These are phyloP conservation scores for Kuraishia molischiana DNA, from an alignment of 805 yeast species.

Conservation along the genomic window DNA sequence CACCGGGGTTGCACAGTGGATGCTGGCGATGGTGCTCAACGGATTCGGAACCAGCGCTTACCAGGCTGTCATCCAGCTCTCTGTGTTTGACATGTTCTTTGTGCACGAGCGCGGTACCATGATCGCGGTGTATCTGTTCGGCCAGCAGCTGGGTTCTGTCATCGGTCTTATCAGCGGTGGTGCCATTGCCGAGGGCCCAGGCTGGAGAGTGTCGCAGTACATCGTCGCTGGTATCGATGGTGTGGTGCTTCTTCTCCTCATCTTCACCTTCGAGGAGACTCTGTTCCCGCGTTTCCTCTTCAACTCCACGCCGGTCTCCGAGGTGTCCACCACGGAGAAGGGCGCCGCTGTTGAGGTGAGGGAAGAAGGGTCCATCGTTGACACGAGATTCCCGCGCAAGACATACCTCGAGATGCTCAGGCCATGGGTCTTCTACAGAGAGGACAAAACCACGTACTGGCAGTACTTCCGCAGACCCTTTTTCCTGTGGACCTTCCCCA, in stretches of 20 bases:
- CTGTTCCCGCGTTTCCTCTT: constrained; percentile 8
- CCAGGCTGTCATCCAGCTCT: constrained; percentile 11
- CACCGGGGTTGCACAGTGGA: constrained; percentile 9
- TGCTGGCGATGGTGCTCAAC: constrained; percentile 5
- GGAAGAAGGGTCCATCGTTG: background rate
- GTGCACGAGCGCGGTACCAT: constrained; percentile 14
- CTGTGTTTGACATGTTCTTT: constrained; percentile 12
- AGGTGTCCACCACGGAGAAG: background rate
- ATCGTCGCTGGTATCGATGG: constrained; percentile 11
- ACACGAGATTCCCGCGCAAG: constrained; percentile 2
- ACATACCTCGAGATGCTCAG: constrained; percentile 3
- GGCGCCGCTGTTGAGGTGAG: background rate
- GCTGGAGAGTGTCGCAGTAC: constrained; percentile 17
- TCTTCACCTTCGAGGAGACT: constrained; percentile 12
- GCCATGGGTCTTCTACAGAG: constrained; percentile 4
- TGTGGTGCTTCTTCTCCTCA: constrained; percentile 5
- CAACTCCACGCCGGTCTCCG: background rate
- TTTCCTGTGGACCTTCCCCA: constrained; percentile 22
- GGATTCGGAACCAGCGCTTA: constrained; percentile 10
- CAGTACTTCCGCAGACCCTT: constrained; percentile 7
- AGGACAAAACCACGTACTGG: constrained; percentile 6
- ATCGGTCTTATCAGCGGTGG: constrained; percentile 14
- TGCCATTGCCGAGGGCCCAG: constrained; percentile 10
- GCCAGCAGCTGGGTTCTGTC: constrained; percentile 12
- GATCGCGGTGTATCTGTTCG: constrained; percentile 13